phyloP scores from a whole-genome alignment of 805 yeast species.

The Candida succiphila region DNA sequence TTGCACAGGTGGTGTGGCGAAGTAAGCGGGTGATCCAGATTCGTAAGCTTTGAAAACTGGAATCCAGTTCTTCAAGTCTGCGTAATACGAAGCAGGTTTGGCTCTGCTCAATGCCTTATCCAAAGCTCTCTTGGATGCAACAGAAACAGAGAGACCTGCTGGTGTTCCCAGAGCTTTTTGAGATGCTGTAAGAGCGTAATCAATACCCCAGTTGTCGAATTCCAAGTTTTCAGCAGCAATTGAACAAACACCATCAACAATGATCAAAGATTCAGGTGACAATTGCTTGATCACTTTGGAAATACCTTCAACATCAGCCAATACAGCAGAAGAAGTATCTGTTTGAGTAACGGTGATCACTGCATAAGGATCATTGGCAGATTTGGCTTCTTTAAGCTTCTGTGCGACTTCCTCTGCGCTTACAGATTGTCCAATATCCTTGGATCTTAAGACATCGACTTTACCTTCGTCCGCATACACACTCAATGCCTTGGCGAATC shows the following conservation, averaged over 20 bases:
- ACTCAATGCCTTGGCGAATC: constrained; percentile 65
- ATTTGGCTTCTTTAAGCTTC: constrained; percentile 35
- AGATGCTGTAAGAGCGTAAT: constrained; percentile 82
- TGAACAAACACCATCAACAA: constrained; percentile 95
- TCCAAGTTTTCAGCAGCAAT: constrained; percentile 80
- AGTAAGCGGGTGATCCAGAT: constrained; percentile 68
- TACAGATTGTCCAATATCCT: constrained; percentile 57
- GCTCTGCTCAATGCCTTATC: constrained; percentile 40
- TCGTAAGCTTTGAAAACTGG: constrained; percentile 87
- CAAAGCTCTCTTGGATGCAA: constrained; percentile 69
- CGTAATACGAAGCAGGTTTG: constrained; percentile 48
- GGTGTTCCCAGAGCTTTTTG: constrained; percentile 96
- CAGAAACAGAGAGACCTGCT: constrained; percentile 76
- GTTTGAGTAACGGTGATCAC: constrained; percentile 87
- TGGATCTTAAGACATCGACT: constrained; percentile 66
- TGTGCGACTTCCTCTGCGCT: constrained; percentile 44
- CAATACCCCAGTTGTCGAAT: constrained; percentile 86
- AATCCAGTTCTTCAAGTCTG: constrained; percentile 73
- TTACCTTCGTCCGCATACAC: constrained; percentile 59
- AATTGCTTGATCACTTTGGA: constrained; percentile 48
- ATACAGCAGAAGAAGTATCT: constrained; percentile 94
- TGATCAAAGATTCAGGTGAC: constrained; percentile 72
- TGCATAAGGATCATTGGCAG: constrained; percentile 29
- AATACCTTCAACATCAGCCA: constrained; percentile 57
- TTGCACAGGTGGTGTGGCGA: constrained; percentile 96